Conservation (phyloP, 176 grass and related monocot genomes). For the Triticum timopheevii region DNA sequence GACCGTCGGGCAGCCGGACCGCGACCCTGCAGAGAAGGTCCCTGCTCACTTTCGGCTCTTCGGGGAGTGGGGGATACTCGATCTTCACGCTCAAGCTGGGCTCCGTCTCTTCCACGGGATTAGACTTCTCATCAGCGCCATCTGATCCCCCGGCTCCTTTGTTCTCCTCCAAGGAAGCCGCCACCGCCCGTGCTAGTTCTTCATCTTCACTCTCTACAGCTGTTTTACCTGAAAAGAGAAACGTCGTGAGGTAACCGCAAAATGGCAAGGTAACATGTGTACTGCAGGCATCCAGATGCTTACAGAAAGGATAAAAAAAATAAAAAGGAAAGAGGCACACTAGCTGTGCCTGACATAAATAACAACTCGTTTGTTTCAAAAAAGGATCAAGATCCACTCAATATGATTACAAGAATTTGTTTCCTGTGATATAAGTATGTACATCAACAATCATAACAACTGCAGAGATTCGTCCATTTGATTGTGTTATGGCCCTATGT, state of each 20-base stretch:
- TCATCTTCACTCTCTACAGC: constrained; percentile 51
- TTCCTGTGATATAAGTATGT: background rate
- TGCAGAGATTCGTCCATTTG: background rate
- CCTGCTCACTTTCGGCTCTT: constrained; percentile 75
- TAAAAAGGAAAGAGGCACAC: background rate
- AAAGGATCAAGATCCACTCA: background rate
- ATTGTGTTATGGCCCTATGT: background rate
- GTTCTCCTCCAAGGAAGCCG: constrained; percentile 57
- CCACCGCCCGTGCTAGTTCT: constrained; percentile 61
- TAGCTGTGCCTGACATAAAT: background rate
- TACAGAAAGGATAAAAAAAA: background rate
- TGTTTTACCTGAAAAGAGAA: constrained; percentile 52
- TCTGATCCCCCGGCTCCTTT: constrained; percentile 30
- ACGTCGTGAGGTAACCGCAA: background rate
- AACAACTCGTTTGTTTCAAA: background rate
- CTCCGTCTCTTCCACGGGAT: constrained; percentile 33
- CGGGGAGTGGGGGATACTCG: constrained; percentile 70
- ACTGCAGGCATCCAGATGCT: background rate
- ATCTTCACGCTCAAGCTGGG: constrained; percentile 45
- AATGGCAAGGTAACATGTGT: background rate
- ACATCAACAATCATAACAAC: background rate
- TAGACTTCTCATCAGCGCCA: constrained; percentile 17
- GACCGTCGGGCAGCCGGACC: constrained; percentile 71
- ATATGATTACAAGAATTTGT: background rate
- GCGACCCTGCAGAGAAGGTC: constrained; percentile 76